Evolutionary conservation across 257 asterid genomes (phyloP), one percentile per base, ranked within the genome.

Genomic region (Vinca minor): DNA sequence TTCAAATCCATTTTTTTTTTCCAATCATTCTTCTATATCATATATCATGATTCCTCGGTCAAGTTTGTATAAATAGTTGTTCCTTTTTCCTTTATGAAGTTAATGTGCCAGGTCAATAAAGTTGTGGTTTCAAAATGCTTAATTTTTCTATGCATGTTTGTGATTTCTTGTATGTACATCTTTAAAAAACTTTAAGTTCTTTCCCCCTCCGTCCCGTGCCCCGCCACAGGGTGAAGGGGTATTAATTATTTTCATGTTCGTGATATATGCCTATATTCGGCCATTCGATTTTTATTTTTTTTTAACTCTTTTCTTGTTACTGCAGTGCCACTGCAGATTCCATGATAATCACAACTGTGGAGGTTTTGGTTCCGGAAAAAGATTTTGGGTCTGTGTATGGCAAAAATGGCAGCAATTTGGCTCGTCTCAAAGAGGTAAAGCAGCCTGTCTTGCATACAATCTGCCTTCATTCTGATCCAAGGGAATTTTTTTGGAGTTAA

Each of bases 341-440:
- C 63, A 36, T 53, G n/a, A 48, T 71, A 8, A 49, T 62, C 17
- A 58, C n/a, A 56, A 73, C 67, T 11, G 62, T 73, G 46, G 77
- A 68, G 66, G 58, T 77, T 66, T 48, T 50, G 53, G 80, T 83
- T 46, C 71, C 83, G 38, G 69, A 35, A 60, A 69, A 73, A 50
- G 66, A 45, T 47, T 69, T 83, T 57, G 67, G 67, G 31, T 68
- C 69, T 55, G 80, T 83, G 36, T 80, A 83, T 73, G 88, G 88
- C 20, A 81, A 75, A 60, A 65, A 73, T 11, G 82, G 84, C 47
- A 69, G 74, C 82, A 80, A 79, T 72, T 70, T 79, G 66, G 74
- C 80, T 61, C 77, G 80, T 28, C 56, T 80, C 48, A 80, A 71
- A 77, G 85, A 80, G 88, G 85, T 83, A 77, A 63, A 21, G 26